Evolutionary conservation across 2,329 filamentous ascomycete species (phyloP).

Genomic region (Fusarium bactridioides): DNA sequence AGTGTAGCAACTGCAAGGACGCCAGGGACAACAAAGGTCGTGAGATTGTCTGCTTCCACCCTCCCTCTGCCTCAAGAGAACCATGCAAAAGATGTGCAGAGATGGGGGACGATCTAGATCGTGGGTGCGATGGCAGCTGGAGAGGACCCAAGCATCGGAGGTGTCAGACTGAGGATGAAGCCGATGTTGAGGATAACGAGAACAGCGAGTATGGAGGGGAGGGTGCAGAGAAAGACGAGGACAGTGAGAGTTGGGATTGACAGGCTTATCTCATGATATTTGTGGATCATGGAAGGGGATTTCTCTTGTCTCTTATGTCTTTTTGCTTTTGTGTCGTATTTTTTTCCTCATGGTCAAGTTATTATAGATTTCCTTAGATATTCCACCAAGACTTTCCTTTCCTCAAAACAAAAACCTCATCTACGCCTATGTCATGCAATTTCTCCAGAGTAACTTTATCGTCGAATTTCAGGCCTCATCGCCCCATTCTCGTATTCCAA

Average conservation of each 20-base stretch:
- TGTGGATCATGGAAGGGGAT: not conserved
- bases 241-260: not conserved
- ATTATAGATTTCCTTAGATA: not conserved
- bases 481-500: slow-evolving; percentile 45
- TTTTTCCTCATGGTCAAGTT: not conserved
- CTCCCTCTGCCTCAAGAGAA: not conserved
- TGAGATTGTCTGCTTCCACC: not conserved
- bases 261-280: not conserved
- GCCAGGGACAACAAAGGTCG: not conserved
- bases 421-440: no score
- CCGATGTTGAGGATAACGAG: not conserved
- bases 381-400: not conserved
- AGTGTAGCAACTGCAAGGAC: not conserved
- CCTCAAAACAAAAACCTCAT: not conserved
- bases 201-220: not conserved
- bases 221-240: not conserved
- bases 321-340: not conserved
- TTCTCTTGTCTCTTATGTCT: not conserved
- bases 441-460: not conserved
- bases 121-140: not conserved
- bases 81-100: not conserved
- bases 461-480: slow-evolving; percentile 47
- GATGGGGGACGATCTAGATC: not conserved
- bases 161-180: not conserved
- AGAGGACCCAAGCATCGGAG: no score